A percentile compares a stretch with the other conserved stretches of the same genome.
These are phyloP conservation scores for Thelonectria olida DNA, from an alignment of 2,329 filamentous ascomycete genomes.

Conservation along the genomic window DNA sequence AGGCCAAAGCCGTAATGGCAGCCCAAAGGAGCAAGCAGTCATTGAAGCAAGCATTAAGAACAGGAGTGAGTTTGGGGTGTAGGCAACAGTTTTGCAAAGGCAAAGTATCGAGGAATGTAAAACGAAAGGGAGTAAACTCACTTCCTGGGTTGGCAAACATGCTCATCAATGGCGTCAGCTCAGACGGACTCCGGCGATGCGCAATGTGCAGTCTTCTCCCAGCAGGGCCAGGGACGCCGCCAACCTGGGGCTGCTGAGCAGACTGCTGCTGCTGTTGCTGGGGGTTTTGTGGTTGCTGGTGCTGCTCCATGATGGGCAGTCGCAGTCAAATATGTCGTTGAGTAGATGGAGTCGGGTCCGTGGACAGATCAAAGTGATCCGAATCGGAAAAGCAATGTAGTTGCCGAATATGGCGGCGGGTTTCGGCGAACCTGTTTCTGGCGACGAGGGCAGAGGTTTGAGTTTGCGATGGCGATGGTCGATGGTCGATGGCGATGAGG, in stretches of 20 bases:
- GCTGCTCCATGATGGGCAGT: conserved; percentile 67
- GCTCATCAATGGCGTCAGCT: conserved; percentile 98
- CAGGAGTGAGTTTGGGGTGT: neutral
- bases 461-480: conserved; percentile 36
- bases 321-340: conserved; percentile 44
- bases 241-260: conserved; percentile 58
- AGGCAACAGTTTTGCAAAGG: neutral
- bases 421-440: conserved; percentile 34
- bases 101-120: neutral
- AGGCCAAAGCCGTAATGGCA: neutral
- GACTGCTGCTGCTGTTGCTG: conserved; percentile 55
- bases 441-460: conserved; percentile 35
- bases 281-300: conserved; percentile 68
- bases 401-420: conserved; percentile 35
- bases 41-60: neutral
- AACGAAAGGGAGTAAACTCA: conserved; percentile 54
- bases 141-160: conserved; percentile 75
- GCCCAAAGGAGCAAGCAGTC: neutral
- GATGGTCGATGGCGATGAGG: conserved; percentile 37
- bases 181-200: conserved; percentile 94
- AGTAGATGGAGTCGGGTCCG: conserved; percentile 25
- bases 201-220: conserved; percentile 96
- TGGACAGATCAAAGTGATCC: conserved; percentile 32
- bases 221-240: conserved; percentile 75
- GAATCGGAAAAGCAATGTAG: conserved; percentile 32